Evolutionary conservation across 495 filamentous ascomycete genomes (phyloP).

Genomic region (Podospora pseudoanserina): DNA sequence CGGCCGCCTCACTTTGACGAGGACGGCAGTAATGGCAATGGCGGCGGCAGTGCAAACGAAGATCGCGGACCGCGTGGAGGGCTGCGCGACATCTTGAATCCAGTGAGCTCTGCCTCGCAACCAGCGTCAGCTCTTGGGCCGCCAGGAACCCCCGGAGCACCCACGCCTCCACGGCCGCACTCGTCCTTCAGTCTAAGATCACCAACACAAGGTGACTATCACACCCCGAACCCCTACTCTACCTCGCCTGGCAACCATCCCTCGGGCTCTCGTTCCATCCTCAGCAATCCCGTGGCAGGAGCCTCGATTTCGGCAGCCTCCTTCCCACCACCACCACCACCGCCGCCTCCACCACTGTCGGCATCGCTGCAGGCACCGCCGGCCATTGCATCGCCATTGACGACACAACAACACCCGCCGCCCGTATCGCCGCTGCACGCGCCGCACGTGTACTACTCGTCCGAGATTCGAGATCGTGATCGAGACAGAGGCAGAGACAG

Average conservation of each 20-base stretch:
- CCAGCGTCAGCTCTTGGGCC: slow-evolving; percentile 14
- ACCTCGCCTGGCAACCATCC: slow-evolving; percentile 27
- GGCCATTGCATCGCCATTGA: slow-evolving; percentile 15
- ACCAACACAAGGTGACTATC: slow-evolving; percentile 40
- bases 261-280: slow-evolving; percentile 31
- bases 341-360: background rate
- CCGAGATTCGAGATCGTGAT: slow-evolving; percentile 33
- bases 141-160: slow-evolving; percentile 22
- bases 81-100: slow-evolving; percentile 40
- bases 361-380: slow-evolving; percentile 11
- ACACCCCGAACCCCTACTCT: slow-evolving; percentile 28
- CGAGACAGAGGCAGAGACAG: background rate
- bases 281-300: slow-evolving; percentile 34
- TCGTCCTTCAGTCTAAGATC: slow-evolving; percentile 39
- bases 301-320: slow-evolving; percentile 25
- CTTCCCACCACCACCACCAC: slow-evolving; percentile 10
- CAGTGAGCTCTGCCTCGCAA: slow-evolving; percentile 32
- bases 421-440: slow-evolving; percentile 33
- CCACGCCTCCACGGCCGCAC: slow-evolving; percentile 30
- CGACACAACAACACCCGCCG: slow-evolving; percentile 6
- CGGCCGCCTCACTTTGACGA: slow-evolving; percentile 39
- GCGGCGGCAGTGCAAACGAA: slow-evolving; percentile 24
- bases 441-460: slow-evolving; percentile 30
- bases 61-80: slow-evolving; percentile 32
- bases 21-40: slow-evolving; percentile 33